phyloP scores from a whole-genome alignment of 495 filamentous ascomycete species.

The Annulohypoxylon maeteangense region DNA sequence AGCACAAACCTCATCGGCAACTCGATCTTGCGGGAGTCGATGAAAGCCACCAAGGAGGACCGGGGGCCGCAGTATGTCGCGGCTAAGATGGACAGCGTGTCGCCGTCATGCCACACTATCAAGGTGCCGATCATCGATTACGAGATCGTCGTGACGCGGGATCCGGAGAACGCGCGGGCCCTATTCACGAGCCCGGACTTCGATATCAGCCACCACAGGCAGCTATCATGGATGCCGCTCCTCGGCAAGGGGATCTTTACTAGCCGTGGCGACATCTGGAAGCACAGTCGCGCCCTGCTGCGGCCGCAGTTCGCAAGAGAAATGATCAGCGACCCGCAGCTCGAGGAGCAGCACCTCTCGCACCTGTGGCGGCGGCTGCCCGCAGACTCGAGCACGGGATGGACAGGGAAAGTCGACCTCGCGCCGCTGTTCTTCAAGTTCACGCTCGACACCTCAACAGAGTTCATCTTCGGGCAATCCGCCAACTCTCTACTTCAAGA shows the following conservation, averaged over 20 bases:
- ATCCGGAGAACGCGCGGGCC: constrained; percentile 71
- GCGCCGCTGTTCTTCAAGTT: constrained; percentile 72
- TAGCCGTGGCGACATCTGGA: constrained; percentile 72
- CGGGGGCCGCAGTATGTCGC: constrained; percentile 45
- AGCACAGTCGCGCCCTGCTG: constrained; percentile 69
- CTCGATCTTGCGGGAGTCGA: constrained; percentile 43
- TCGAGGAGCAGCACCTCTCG: constrained; percentile 70
- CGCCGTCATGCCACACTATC: constrained; percentile 38
- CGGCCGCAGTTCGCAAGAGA: constrained; percentile 71
- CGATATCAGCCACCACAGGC: constrained; percentile 62
- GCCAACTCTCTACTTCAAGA: constrained; percentile 48
- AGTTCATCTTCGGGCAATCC: constrained; percentile 76
- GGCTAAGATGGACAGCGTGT: constrained; percentile 40
- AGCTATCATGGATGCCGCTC: constrained; percentile 62
- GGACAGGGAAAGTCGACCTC: constrained; percentile 61
- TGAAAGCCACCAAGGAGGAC: constrained; percentile 48
- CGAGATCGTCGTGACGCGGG: constrained; percentile 61
- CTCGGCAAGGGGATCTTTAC: constrained; percentile 79
- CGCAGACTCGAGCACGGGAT: constrained; percentile 36
- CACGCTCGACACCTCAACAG: constrained; percentile 76
- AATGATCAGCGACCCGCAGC: constrained; percentile 68
- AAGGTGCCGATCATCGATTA: constrained; percentile 47
- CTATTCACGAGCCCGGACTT: constrained; percentile 72
- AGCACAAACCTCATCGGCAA: constrained; percentile 49
- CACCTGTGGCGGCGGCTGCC: constrained; percentile 54